Evolutionary conservation across 176 grass and related monocot genomes (phyloP).

Genomic region (Urochloa ruziziensis): DNA sequence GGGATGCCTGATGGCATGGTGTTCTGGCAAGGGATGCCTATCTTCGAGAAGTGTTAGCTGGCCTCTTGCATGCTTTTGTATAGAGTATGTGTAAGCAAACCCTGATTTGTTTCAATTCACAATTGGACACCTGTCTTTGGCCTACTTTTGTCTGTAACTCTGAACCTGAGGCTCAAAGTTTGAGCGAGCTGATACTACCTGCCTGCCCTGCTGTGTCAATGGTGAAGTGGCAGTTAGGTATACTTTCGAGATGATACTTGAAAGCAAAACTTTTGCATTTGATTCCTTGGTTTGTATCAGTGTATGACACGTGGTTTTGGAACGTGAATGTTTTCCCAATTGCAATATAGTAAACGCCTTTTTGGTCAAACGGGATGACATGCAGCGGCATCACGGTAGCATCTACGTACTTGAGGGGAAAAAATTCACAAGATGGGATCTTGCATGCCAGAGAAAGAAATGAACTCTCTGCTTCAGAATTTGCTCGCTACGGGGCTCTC

Average conservation of each 20-base stretch:
- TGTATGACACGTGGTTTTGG: not conserved
- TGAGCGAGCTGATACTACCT: not conserved
- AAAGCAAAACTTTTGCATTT: not conserved
- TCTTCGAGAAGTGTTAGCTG: not conserved
- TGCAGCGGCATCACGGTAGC: not conserved
- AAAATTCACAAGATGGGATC: not conserved
- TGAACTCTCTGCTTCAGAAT: not conserved
- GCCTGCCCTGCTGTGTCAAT: conserved; percentile 4
- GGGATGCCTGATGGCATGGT: not conserved
- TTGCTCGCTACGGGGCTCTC: too few species aligned
- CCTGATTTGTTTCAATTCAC: not conserved
- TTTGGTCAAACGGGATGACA: not conserved
- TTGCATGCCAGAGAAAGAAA: not conserved
- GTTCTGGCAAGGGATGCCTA: not conserved
- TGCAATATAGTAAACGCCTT: not conserved
- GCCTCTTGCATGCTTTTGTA: not conserved
- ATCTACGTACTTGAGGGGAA: not conserved
- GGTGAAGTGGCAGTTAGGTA: not conserved
- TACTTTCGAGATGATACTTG: not conserved
- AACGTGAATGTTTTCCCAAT: not conserved
- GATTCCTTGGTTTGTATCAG: not conserved
- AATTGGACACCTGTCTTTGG: not conserved
- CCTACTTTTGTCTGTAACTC: conserved; percentile 19
- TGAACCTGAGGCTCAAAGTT: not conserved
- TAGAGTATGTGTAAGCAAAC: not conserved